Evolutionary conservation across 1,284 basidiomycete genomes (phyloP).

Genomic region (Cutaneotrichosporon mucoides): DNA sequence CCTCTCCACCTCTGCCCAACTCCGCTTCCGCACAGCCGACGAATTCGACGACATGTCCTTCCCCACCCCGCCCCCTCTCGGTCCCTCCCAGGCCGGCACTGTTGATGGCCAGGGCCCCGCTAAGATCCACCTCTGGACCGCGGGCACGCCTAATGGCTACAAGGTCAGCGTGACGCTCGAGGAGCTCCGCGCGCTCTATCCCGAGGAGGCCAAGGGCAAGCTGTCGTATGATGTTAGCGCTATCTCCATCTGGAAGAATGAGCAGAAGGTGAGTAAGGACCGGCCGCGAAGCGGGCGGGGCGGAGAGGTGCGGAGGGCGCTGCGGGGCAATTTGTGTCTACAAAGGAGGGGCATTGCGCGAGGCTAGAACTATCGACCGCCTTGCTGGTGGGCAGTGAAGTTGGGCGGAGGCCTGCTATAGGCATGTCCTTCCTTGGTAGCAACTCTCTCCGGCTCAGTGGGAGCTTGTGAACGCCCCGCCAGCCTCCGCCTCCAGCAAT

Average conservation of each 20-base stretch:
- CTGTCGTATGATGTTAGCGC: slow-evolving; percentile 59
- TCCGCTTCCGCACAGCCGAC: background rate
- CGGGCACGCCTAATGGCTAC: slow-evolving; percentile 60
- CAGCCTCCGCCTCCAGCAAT: too few species aligned
- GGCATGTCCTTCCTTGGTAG: too few species aligned
- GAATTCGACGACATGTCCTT: slow-evolving; percentile 2
- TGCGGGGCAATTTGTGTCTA: too few species aligned
- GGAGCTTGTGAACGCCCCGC: too few species aligned
- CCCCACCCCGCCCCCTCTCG: slow-evolving; percentile 7
- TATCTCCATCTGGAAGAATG: slow-evolving; percentile 44
- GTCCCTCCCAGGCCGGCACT: slow-evolving; percentile 12
- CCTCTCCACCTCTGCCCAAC: too few species aligned
- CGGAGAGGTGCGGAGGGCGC: too few species aligned
- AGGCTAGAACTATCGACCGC: too few species aligned
- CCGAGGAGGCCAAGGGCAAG: slow-evolving; percentile 30
- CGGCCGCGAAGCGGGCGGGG: too few species aligned
- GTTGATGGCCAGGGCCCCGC: slow-evolving; percentile 20
- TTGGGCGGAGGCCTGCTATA: too few species aligned
- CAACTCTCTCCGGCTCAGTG: too few species aligned
- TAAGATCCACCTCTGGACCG: slow-evolving; percentile 61
- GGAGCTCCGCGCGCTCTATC: slow-evolving; percentile 63
- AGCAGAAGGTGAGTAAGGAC: slow-evolving; percentile 53
- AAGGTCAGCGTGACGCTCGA: slow-evolving; percentile 63
- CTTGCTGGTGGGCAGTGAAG: too few species aligned
- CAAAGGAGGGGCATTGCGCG: too few species aligned